Evolutionary conservation across 129 eudicot genomes (phyloP).

Genomic region (Flaveria bidentis): DNA sequence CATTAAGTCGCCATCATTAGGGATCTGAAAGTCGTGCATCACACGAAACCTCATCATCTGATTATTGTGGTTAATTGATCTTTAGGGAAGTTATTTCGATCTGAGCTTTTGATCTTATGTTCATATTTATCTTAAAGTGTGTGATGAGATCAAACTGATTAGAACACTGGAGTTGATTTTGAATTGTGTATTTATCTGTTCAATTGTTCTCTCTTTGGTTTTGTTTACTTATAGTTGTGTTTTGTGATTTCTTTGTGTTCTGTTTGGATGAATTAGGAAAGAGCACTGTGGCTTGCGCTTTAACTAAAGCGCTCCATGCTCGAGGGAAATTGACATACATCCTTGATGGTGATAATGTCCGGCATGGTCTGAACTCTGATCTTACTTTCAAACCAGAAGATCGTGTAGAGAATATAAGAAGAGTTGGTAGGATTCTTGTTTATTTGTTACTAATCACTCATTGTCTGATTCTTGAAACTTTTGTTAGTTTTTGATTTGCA

Average conservation of each 20-base stretch:
- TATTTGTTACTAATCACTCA: not conserved
- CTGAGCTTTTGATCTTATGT: not conserved
- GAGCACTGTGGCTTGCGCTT: constrained; percentile 92
- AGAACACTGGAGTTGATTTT: not conserved
- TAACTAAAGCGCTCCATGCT: constrained; percentile 63
- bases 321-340: constrained; percentile 84
- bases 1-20: not conserved
- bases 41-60: not conserved
- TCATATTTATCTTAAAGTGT: not conserved
- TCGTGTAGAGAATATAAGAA: constrained; percentile 88
- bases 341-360: constrained; percentile 94
- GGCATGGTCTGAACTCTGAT: constrained; percentile 89
- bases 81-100: not conserved
- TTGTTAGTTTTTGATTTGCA: not conserved
- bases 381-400: constrained; percentile 88
- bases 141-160: not conserved
- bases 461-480: not conserved
- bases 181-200: not conserved
- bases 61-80: not conserved
- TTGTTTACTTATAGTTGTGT: not conserved
- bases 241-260: not conserved
- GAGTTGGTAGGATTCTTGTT: constrained; percentile 59
- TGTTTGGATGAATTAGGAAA: constrained; percentile 51
- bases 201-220: not conserved
- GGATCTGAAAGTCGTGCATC: not conserved